These are phyloP conservation scores for Lactifluus pinguis DNA, from an alignment of 768 basidiomycete genomes.

Conservation along the genomic window DNA sequence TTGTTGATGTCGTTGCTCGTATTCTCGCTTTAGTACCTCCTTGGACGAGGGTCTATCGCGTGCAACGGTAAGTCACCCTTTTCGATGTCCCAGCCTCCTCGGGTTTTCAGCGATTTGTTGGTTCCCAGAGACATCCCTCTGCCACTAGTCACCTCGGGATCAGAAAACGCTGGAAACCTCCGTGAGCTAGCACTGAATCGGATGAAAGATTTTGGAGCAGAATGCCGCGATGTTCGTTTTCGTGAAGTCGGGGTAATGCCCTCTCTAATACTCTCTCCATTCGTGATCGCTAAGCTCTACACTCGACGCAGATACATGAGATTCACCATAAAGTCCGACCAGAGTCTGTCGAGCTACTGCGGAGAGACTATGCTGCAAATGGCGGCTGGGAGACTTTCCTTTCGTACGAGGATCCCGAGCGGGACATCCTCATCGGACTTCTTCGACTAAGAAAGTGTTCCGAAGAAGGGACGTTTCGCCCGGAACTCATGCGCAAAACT, in stretches of 20 bases:
- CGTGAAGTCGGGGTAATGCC: conserved; percentile 89
- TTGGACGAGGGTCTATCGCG: conserved; percentile 97
- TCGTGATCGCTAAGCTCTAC: conserved; percentile 1
- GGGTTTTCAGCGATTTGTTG: neutral
- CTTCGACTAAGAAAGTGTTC: conserved; percentile 91
- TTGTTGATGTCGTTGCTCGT: conserved; percentile 94
- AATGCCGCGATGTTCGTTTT: conserved; percentile 94
- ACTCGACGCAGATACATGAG: conserved; percentile 71
- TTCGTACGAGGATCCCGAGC: conserved; percentile 96
- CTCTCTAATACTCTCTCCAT: neutral
- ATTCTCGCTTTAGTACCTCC: conserved; percentile 95
- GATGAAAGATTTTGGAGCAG: conserved; percentile 98
- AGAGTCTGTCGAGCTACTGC: conserved; percentile 88
- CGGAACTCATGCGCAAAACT: conserved; percentile 66
- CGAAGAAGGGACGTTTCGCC: conserved; percentile 93
- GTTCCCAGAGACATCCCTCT: conserved; percentile 82
- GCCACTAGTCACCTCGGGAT: conserved; percentile 92
- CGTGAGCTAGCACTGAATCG: conserved; percentile 92
- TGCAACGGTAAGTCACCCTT: conserved; percentile 60
- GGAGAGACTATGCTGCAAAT: conserved; percentile 93
- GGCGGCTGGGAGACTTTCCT: conserved; percentile 99
- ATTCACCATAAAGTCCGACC: conserved; percentile 97
- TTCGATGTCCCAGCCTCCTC: neutral
- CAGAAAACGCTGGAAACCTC: conserved; percentile 95
- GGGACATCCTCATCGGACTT: conserved; percentile 91